Evolutionary conservation across 257 asterid species (phyloP), one percentile per base, ranked within the genome.

Genomic region (Nyctanthes arbortristis): DNA sequence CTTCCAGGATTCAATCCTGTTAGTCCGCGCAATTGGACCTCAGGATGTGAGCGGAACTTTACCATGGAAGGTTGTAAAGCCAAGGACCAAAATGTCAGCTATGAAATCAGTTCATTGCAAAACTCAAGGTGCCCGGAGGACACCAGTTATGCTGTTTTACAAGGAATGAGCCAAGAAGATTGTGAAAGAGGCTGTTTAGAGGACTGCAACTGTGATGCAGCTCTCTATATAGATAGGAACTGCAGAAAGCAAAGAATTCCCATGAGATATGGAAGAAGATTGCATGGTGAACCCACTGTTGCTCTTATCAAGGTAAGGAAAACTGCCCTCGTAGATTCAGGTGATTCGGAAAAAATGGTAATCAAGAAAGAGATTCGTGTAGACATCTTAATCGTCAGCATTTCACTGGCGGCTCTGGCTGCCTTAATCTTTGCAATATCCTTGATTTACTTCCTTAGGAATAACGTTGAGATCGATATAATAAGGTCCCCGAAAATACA

Each of bases 191-290:
- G 76, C 9, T 80, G 78, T 71, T 37, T 54, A 4, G 73, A 77
- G 52, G 78, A 80, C 54, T 80, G 76, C 54, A 77, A 58, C 54
- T 74, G 92, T 52, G 87, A 80, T 11, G 83, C 61, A 1, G 87
- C 88, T 18, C 36, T 76, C n/a, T 82, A 58, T 61, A 45, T 10
- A 11, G 67, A 70, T 24, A 14, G 57, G 0, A 4, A 3, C 1
- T 85, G 95, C 67, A 32, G 24, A 22, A 88, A 75, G 80, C 86
- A 88, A 40, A 65, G 73, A 79, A 74, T 85, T 8, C 94, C 94
- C 0, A 25, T 88, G 28, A 70, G 71, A 30, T 85, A 14, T 16
- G 88, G 89, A 16, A 78, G 84, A 31, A 69, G 75, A 63, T 4
- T 2, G 0, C 0, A 8, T 5, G 0, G 2, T 16, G 65, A 75